Percentiles rank a stretch among this genome's conserved stretches.
Conservation (phyloP, 441 rosid genomes). For the Rhodomyrtus psidioides region DNA sequence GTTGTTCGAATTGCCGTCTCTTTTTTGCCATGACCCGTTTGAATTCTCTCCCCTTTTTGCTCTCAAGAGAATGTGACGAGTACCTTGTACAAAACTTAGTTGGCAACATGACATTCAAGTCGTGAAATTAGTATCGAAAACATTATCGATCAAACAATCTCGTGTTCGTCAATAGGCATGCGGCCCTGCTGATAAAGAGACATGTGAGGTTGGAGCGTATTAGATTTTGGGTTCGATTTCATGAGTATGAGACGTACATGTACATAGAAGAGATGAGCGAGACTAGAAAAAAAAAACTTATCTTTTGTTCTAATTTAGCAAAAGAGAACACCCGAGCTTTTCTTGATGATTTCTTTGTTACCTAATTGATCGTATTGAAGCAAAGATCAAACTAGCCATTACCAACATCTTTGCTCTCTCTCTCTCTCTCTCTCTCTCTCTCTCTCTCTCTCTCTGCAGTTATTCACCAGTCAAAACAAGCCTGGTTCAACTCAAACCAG, state of each 20-base stretch:
- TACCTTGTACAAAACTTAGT: background rate
- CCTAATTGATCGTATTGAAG: background rate
- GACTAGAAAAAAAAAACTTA: background rate
- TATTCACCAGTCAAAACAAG: conserved; percentile 8
- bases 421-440: too few relatives aligned
- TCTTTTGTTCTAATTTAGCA: background rate
- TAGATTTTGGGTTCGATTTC: too few relatives aligned
- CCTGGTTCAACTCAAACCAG: conserved; percentile 46
- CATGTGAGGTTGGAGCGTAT: too few relatives aligned
- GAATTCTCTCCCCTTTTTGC: background rate
- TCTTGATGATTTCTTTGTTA: background rate
- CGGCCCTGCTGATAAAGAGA: too few relatives aligned
- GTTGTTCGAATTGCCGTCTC: background rate
- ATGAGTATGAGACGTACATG: too few relatives aligned
- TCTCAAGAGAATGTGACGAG: background rate
- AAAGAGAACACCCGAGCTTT: background rate
- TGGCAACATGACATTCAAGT: background rate
- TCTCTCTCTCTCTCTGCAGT: background rate
- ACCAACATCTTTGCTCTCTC: background rate
- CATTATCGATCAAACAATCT: background rate
- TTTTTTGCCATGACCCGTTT: background rate
- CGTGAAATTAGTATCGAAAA: background rate
- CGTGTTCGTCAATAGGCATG: too few relatives aligned
- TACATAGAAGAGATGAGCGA: too few relatives aligned
- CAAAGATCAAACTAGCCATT: background rate